phyloP scores from a whole-genome alignment of 306 rosid species.

The Crotalaria pallida region DNA sequence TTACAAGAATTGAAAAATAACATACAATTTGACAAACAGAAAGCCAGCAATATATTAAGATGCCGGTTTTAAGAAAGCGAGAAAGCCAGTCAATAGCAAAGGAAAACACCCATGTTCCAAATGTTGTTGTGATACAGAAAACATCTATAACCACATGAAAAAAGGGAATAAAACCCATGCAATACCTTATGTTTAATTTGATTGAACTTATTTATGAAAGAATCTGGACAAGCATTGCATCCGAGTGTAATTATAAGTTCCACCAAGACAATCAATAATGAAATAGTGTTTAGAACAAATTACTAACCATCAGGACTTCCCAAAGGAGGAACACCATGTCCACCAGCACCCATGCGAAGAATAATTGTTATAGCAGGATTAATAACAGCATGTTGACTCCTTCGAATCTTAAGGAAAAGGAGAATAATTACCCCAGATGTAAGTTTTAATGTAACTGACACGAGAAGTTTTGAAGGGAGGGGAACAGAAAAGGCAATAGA shows the following conservation, averaged over 20 bases:
- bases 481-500: constrained; percentile 24
- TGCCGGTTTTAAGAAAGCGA: not conserved
- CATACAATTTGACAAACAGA: not conserved
- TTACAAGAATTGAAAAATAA: not conserved
- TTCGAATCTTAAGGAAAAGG: constrained; percentile 60
- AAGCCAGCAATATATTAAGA: not conserved
- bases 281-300: constrained; percentile 20
- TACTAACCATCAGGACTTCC: constrained; percentile 99
- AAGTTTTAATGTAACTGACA: constrained; percentile 20
- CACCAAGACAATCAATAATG: not conserved
- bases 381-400: constrained; percentile 97
- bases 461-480: not conserved
- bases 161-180: not conserved
- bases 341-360: constrained; percentile 99
- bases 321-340: constrained; percentile 98
- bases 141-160: not conserved
- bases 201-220: constrained; percentile 13
- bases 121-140: constrained; percentile 1
- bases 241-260: not conserved
- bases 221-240: constrained; percentile 5
- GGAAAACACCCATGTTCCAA: not conserved
- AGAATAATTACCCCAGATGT: constrained; percentile 15
- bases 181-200: not conserved
- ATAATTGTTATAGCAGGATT: constrained; percentile 94
- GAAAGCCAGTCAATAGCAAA: not conserved